These are phyloP conservation scores for Liriodendron chinense DNA, from an alignment of 164 flowering plant species.

Conservation along the genomic window DNA sequence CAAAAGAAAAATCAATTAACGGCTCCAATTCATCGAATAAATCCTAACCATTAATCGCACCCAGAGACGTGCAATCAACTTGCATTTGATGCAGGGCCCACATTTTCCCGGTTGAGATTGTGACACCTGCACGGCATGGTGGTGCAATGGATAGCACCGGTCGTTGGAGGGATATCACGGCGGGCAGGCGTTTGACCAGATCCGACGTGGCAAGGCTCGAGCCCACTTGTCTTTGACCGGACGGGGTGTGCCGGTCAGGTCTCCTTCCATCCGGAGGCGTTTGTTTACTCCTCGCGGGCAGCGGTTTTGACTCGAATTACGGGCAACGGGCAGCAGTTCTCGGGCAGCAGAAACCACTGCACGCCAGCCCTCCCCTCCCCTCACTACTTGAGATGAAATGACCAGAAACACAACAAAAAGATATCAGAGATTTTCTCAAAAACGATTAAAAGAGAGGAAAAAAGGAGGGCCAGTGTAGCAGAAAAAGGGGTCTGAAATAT, in stretches of 20 bases:
- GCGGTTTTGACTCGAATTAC: not conserved
- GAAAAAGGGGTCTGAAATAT: not conserved
- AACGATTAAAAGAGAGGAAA: not conserved
- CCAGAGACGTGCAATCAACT: too few species aligned
- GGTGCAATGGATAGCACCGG: too few species aligned
- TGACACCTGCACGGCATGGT: not conserved
- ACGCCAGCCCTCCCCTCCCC: conserved; percentile 6
- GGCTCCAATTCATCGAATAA: too few species aligned
- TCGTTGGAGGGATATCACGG: not conserved
- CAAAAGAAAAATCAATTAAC: too few species aligned
- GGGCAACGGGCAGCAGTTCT: conserved; percentile 1
- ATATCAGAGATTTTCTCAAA: not conserved
- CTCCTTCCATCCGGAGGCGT: not conserved
- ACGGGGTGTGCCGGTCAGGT: not conserved
- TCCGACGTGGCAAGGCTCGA: not conserved
- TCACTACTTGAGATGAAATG: conserved; percentile 14
- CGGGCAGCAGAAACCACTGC: conserved; percentile 2
- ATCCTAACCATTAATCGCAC: too few species aligned
- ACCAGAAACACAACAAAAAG: conserved; percentile 26
- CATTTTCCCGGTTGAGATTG: not conserved
- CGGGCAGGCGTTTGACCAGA: not conserved
- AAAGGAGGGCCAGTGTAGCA: conserved; percentile 4
- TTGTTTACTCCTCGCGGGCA: not conserved
- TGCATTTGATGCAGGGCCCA: not conserved
- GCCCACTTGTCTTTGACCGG: not conserved